Evolutionary conservation across 345 rosid species (phyloP).

Genomic region (Gynandropsis gynandra): DNA sequence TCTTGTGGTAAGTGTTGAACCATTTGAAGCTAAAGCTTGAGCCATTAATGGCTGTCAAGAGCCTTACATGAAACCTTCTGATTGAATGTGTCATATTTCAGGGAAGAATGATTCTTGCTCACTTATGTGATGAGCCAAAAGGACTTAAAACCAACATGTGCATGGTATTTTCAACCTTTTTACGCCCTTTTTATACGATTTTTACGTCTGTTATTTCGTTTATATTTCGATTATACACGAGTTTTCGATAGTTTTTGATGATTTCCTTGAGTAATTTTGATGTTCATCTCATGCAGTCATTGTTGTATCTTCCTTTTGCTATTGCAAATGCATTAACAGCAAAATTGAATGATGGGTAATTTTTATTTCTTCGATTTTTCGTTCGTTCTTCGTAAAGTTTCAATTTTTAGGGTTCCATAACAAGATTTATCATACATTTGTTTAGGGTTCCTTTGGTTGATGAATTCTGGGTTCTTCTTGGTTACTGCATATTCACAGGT

Average conservation of each 20-base stretch:
- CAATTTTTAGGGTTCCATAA: not conserved
- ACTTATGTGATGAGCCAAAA: conserved; percentile 96
- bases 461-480: conserved; percentile 93
- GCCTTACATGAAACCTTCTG: not conserved
- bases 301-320: conserved; percentile 87
- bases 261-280: not conserved
- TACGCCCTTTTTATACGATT: not conserved
- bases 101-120: conserved; percentile 99
- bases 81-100: conserved; percentile 21
- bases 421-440: conserved; percentile 6
- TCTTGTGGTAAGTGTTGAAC: conserved; percentile 72
- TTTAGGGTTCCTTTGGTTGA: conserved; percentile 85
- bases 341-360: conserved; percentile 84
- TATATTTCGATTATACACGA: too few relatives aligned
- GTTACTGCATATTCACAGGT: conserved; percentile 79
- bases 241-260: not conserved
- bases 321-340: conserved; percentile 91
- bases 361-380: not conserved
- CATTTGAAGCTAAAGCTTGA: too few relatives aligned
- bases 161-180: conserved; percentile 46
- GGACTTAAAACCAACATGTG: conserved; percentile 99
- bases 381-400: not conserved
- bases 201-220: too few relatives aligned
- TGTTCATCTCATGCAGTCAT: conserved; percentile 41
- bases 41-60: too few relatives aligned